Conservation (phyloP, 371 early-diverging fungal genomes). For the Mortierella sp. region DNA sequence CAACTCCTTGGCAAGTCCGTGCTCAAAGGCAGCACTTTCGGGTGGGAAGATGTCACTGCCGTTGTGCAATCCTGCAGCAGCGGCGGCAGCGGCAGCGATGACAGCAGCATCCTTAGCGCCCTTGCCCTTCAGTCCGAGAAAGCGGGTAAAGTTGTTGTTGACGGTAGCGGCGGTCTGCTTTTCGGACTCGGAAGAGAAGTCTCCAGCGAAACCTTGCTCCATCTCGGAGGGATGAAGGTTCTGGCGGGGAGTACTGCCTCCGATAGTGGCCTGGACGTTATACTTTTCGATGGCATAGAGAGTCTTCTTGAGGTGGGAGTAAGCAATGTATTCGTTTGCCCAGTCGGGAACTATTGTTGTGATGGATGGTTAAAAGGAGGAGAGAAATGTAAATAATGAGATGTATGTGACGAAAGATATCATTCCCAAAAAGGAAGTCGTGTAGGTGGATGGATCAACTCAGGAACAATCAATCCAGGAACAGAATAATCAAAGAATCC, state of each 20-base stretch:
- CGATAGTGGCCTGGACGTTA: constrained; percentile 40
- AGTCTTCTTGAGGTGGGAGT: constrained; percentile 52
- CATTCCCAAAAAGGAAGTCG: constrained; percentile 38
- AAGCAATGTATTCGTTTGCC: constrained; percentile 58
- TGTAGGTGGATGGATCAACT: constrained; percentile 14
- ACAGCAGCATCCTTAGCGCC: constrained; percentile 15
- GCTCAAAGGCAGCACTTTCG: constrained; percentile 55
- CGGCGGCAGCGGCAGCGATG: constrained; percentile 24
- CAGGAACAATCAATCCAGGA: neutral
- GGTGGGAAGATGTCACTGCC: constrained; percentile 55
- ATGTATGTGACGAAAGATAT: constrained; percentile 1
- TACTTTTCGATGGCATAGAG: constrained; percentile 57
- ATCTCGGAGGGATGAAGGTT: constrained; percentile 24
- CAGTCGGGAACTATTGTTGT: constrained; percentile 50
- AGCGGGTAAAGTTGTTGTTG: constrained; percentile 23
- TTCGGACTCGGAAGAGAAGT: constrained; percentile 18
- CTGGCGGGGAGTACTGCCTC: constrained; percentile 20
- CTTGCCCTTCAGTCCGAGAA: constrained; percentile 23
- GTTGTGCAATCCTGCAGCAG: constrained; percentile 25
- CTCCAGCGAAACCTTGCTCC: constrained; percentile 27
- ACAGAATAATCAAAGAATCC: neutral
- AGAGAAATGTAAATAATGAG: neutral
- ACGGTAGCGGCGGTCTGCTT: constrained; percentile 11
- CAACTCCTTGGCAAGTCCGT: constrained; percentile 79
- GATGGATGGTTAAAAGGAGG: neutral